phyloP scores from a whole-genome alignment of 2,329 filamentous ascomycete genomes.

The Herpomyces periplanetae region DNA sequence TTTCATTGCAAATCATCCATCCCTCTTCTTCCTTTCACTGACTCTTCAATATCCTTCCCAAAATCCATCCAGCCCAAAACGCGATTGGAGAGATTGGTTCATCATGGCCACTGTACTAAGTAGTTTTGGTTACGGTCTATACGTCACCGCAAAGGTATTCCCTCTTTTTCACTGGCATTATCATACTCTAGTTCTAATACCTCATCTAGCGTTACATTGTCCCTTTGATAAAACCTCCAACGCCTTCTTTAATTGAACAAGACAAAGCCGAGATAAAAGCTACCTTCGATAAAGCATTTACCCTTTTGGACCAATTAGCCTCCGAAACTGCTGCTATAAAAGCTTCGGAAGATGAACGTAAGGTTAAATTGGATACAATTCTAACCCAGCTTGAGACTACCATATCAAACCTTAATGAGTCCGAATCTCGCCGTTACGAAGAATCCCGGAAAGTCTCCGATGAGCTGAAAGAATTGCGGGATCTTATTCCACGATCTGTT shows the following conservation, averaged over 20 bases:
- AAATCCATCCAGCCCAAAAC: too few species aligned
- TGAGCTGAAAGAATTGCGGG: slow-evolving; percentile 43
- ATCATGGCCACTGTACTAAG: slow-evolving; percentile 92
- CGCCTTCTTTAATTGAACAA: slow-evolving; percentile 61
- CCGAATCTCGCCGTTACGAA: slow-evolving; percentile 43
- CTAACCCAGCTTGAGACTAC: slow-evolving; percentile 51
- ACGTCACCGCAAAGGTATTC: slow-evolving; percentile 40
- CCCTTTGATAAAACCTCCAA: slow-evolving; percentile 66
- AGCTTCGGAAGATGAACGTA: slow-evolving; percentile 42
- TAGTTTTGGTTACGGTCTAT: slow-evolving; percentile 57
- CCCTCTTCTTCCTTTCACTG: too few species aligned
- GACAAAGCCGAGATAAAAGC: slow-evolving; percentile 78
- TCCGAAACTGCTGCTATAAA: slow-evolving; percentile 70
- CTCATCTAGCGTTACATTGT: slow-evolving; percentile 35
- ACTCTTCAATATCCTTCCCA: too few species aligned
- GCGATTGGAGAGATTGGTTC: slow-evolving; percentile 96
- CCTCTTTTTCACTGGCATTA: not conserved
- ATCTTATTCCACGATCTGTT: slow-evolving; percentile 53
- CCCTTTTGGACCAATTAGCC: slow-evolving; percentile 56
- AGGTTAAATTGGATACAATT: slow-evolving; percentile 39
- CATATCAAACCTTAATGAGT: slow-evolving; percentile 37
- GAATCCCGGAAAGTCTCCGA: slow-evolving; percentile 54
- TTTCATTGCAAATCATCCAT: too few species aligned
- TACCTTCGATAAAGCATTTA: slow-evolving; percentile 65
- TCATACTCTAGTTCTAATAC: slow-evolving; percentile 3